These are phyloP conservation scores for Russula lepida DNA, from an alignment of 768 basidiomycete genomes.

Conservation along the genomic window DNA sequence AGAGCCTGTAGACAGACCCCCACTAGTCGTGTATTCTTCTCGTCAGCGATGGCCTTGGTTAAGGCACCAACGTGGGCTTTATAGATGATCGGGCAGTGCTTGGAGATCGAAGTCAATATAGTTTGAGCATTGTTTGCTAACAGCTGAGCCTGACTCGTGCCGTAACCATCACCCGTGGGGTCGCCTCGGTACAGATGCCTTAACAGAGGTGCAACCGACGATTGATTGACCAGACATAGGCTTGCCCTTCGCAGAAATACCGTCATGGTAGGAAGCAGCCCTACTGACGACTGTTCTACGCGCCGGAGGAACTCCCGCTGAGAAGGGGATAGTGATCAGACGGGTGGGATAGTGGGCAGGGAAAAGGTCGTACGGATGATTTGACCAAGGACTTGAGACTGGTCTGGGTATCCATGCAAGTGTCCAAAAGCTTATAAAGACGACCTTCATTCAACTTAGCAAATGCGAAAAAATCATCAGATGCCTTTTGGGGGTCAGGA, in stretches of 20 bases:
- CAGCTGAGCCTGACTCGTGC: slow-evolving; percentile 30
- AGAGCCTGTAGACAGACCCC: slow-evolving; percentile 73
- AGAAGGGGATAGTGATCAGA: not conserved
- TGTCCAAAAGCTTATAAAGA: slow-evolving; percentile 77
- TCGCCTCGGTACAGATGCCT: slow-evolving; percentile 49
- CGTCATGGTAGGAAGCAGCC: slow-evolving; percentile 58
- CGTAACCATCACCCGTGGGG: slow-evolving; percentile 28
- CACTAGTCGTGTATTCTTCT: slow-evolving; percentile 43
- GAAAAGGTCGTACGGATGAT: slow-evolving; percentile 45
- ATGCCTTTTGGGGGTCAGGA: slow-evolving; percentile 63
- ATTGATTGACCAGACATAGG: slow-evolving; percentile 73
- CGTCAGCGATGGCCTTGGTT: slow-evolving; percentile 60
- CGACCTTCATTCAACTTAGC: slow-evolving; percentile 82
- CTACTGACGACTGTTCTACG: slow-evolving; percentile 58
- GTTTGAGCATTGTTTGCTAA: slow-evolving; percentile 42
- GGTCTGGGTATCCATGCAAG: slow-evolving; percentile 74
- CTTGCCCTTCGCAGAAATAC: slow-evolving; percentile 60
- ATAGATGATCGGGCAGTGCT: slow-evolving; percentile 65
- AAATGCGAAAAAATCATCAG: slow-evolving; percentile 73
- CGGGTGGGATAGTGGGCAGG: not conserved
- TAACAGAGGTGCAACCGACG: slow-evolving; percentile 75
- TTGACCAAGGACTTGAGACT: slow-evolving; percentile 78
- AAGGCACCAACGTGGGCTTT: slow-evolving; percentile 72
- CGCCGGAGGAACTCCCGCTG: slow-evolving; percentile 76
- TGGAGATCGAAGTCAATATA: slow-evolving; percentile 56